Evolutionary conservation across 1,284 basidiomycete genomes (phyloP), one percentile per base, ranked within the genome.

Genomic region (Macrocybe sp.): DNA sequence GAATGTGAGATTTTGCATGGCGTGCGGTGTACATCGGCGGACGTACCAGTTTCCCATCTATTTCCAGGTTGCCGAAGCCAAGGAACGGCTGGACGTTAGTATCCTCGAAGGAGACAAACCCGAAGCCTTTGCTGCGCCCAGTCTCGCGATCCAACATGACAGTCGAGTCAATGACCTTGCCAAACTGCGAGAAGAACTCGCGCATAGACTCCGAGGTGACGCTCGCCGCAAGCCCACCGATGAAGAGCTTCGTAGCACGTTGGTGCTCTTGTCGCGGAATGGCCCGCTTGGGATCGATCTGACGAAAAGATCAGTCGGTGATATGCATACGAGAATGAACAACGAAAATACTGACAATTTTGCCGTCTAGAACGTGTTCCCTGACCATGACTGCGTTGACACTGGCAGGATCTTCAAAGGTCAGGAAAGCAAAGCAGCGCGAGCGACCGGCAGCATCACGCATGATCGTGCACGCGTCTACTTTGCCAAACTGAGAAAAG

Each of bases 271-370:
- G 89, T 56, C 96, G 81, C 10, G 97, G 97, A 56, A 99, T 97
- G 4, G 97, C 97, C 50, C 96, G 86, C 71, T 99, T 99, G 8
- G 97, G 97, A 63, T 99, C 97, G 65, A 99, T 99, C 95, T 98
- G 44, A 36, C 28, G 31, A 52, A 39, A 40, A 47, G 22, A 40
- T n/a, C 45, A 48, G 47, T 30, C 22, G 10, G 43, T 10, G 22
- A 39, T 44, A 38, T 29, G 35, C 36, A 53, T 37, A 16, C 43
- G 4, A 56, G 35, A 72, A 48, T 55, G 45, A 48, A 50, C 32
- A 12, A 37, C 12, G 12, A 28, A 12, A n/a, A 37, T 44, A 51
- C 89, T 68, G 63, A 93, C 93, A 58, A 92, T 89, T 74, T 97
- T 97, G 55, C 93, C 93, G 63, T 97, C 94, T 22, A 97, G 75